Conservation (phyloP, 148 eudicot species). For the Chenopodium suecicum region DNA sequence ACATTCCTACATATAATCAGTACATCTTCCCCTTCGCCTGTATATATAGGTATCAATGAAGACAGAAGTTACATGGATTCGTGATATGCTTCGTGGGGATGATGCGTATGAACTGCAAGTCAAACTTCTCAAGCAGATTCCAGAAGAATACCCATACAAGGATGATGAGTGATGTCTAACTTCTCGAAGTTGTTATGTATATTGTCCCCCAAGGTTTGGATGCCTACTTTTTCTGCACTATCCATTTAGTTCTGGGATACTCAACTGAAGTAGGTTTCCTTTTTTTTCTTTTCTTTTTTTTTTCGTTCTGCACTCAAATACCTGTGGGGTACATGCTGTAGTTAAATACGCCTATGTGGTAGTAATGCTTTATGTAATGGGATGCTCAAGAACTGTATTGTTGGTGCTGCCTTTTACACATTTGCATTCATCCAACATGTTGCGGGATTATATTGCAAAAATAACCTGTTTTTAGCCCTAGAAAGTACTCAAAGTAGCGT, state of each 20-base stretch:
- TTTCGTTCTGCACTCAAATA: not conserved
- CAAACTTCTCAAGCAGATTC: slow-evolving; percentile 93
- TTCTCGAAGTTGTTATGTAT: slow-evolving; percentile 1
- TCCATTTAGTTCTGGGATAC: not conserved
- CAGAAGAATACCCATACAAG: slow-evolving; percentile 98
- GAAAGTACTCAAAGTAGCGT: no score
- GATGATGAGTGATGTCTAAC: slow-evolving; percentile 66
- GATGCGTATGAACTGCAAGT: slow-evolving; percentile 93
- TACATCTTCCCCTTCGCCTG: not conserved
- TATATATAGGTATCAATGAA: slow-evolving; percentile 83
- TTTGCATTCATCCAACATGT: not conserved
- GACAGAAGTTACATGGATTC: slow-evolving; percentile 93
- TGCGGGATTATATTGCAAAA: not conserved
- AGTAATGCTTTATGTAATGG: not conserved
- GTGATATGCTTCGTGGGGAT: slow-evolving; percentile 96
- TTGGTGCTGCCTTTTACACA: not conserved
- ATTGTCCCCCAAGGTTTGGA: not conserved
- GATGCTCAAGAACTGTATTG: not conserved
- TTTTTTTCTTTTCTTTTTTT: no score
- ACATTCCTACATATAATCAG: not conserved
- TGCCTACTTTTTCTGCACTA: slow-evolving; percentile 2
- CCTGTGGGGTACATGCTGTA: not conserved
- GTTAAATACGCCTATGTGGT: not conserved
- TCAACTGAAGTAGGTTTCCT: not conserved
- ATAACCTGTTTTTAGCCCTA: no score